Conservation (phyloP, 139 green algal species). For the Helicosporidium sp. region DNA sequence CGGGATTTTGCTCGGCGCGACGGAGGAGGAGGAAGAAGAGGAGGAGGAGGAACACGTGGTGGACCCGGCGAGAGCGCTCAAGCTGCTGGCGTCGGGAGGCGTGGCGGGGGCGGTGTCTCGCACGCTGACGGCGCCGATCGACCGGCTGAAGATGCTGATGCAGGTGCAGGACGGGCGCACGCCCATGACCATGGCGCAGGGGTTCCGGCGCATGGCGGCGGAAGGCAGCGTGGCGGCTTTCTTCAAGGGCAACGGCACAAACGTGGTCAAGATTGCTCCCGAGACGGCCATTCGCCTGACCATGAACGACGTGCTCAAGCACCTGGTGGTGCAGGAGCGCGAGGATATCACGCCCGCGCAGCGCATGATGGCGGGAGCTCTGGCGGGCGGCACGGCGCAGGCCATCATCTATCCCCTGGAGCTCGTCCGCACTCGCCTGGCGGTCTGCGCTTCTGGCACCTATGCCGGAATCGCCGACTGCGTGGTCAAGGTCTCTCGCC, state of each 20-base stretch:
- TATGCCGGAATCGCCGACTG: slow-evolving; percentile 50
- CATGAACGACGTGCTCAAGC: slow-evolving; percentile 56
- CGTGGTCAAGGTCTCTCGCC: slow-evolving; percentile 21
- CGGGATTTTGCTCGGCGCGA: not conserved
- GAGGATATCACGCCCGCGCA: slow-evolving; percentile 40
- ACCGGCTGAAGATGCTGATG: slow-evolving; percentile 83
- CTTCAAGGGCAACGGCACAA: slow-evolving; percentile 77
- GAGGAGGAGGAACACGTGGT: slow-evolving; percentile 11
- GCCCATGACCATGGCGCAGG: slow-evolving; percentile 39
- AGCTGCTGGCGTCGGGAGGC: slow-evolving; percentile 30
- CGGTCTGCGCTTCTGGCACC: slow-evolving; percentile 33
- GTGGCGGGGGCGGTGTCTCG: slow-evolving; percentile 67
- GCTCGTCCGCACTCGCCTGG: slow-evolving; percentile 64
- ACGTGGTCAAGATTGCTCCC: slow-evolving; percentile 77
- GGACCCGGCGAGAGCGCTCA: slow-evolving; percentile 16
- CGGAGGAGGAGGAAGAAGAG: slow-evolving; percentile 7
- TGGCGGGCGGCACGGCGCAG: slow-evolving; percentile 47
- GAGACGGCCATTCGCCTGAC: slow-evolving; percentile 72
- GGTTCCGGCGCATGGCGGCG: slow-evolving; percentile 39
- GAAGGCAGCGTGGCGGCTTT: slow-evolving; percentile 54
- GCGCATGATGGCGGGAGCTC: slow-evolving; percentile 39
- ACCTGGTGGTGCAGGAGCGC: slow-evolving; percentile 26
- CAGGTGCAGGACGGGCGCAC: slow-evolving; percentile 45
- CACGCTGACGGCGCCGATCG: slow-evolving; percentile 69
- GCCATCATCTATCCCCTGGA: slow-evolving; percentile 69